phyloP scores from a whole-genome alignment of 1,284 basidiomycete species.

The Fomitiporia mediterranea region DNA sequence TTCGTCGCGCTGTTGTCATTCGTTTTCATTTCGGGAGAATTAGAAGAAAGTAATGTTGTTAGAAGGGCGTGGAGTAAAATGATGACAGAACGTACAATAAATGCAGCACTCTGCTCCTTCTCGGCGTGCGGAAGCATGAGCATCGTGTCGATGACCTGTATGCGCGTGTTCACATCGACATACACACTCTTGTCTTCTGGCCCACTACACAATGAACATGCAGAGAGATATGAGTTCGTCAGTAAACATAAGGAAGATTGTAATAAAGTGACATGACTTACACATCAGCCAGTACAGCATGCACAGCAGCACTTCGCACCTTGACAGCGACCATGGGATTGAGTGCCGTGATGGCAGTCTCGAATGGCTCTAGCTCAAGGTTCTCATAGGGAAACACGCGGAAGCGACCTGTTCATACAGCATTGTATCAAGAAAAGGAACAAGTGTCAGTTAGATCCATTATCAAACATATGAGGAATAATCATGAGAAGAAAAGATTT shows the following conservation, averaged over 20 bases:
- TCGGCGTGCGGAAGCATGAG: conserved; percentile 68
- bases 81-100: conserved; percentile 49
- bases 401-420: conserved; percentile 41
- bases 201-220: conserved; percentile 33
- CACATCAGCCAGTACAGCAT: conserved; percentile 72
- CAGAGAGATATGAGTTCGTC: not conserved
- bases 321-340: conserved; percentile 83
- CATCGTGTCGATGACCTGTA: conserved; percentile 67
- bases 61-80: not conserved
- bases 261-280: conserved; percentile 35
- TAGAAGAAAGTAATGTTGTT: not conserved
- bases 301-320: conserved; percentile 71
- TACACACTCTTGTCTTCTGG: conserved; percentile 54
- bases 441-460: not conserved
- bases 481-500: not conserved
- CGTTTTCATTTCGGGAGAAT: not conserved
- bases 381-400: conserved; percentile 73
- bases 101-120: conserved; percentile 82
- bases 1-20: conserved; percentile 56
- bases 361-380: conserved; percentile 61
- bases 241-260: conserved; percentile 9
- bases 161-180: conserved; percentile 65
- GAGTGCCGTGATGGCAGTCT: conserved; percentile 64
- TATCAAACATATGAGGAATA: not conserved
- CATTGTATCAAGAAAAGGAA: not conserved